Base-by-base conservation (phyloP, 2,329 filamentous ascomycete species). In the Triangularia verruculosa region DNA sequence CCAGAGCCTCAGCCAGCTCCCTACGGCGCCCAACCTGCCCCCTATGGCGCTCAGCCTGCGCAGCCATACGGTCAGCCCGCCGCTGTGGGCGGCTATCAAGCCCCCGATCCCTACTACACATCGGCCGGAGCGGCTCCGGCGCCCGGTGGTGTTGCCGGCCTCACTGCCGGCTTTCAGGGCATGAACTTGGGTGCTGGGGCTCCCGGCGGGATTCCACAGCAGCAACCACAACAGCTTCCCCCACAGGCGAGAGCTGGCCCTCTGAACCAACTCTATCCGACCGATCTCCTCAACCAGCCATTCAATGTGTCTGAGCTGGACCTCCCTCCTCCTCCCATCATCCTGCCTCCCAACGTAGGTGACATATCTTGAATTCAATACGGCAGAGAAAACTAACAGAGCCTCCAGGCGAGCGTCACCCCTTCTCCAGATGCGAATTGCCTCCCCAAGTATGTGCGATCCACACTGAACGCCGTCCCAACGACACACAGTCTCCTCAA, bases 241-340 rank as follows among this genome's bases (percentile, higher is more conserved):
- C 79, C 81, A n/a, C 78, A 77, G 66, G 72, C 75, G 24, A 76
- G 77, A 71, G 79, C 73, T 70, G 82, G 79, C 70, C 81, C 79
- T 70, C 80, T 97, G 70, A 98, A 97, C 78, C 92, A 94, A 78
- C 86, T 98, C 64, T 94, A 95, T 75, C 91, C 93, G 17, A 94
- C 93, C 52, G 95, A 99, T 75, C 84, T 99, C 65, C 84, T 97
- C 72, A 92, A 90, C 71, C 92, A 96, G 78, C 93, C 94, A 25
- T 96, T 99, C 80, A 94, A 96, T 75, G 93, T 96, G 70, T 88
- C 90, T 57, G 95, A 98, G 80, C 80, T 99, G 68, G 94, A 98
- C 72, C 85, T 93, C 66, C 92, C 93, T 54, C 95, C 95, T 32
- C 95, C 95, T 64, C 89, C 92, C 15, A 96, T 97, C 72, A 87